Evolutionary conservation across 805 yeast species (phyloP).

Genomic region (Metschnikowia noctiluminum): DNA sequence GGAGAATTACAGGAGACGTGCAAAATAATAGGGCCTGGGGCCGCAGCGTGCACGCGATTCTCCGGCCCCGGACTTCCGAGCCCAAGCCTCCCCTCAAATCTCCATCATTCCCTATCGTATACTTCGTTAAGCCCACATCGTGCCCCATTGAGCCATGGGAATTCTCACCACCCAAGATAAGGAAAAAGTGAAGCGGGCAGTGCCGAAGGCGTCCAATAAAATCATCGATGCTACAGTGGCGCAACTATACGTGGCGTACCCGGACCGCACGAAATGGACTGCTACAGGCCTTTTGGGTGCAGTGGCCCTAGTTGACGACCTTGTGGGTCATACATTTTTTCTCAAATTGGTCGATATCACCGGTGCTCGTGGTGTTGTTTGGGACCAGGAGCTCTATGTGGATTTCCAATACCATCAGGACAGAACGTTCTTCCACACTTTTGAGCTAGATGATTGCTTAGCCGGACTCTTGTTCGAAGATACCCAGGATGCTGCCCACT

Average conservation of each 20-base stretch:
- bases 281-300: constrained; percentile 92
- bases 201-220: constrained; percentile 86
- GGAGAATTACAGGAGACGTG: too few species aligned
- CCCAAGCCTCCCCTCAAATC: too few species aligned
- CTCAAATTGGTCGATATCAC: constrained; percentile 81
- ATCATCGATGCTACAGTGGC: constrained; percentile 90
- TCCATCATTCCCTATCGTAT: not conserved
- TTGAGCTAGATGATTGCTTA: constrained; percentile 86
- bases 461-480: constrained; percentile 90
- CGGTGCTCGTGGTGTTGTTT: constrained; percentile 81
- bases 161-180: constrained; percentile 56
- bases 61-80: too few species aligned
- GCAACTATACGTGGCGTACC: constrained; percentile 83
- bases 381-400: constrained; percentile 96
- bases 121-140: not conserved
- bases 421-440: constrained; percentile 89
- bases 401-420: constrained; percentile 91
- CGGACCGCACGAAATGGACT: constrained; percentile 76
- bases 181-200: constrained; percentile 82
- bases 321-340: constrained; percentile 92
- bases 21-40: too few species aligned
- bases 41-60: too few species aligned
- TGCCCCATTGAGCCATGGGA: constrained; percentile 26
- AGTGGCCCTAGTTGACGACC: constrained; percentile 79
- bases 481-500: constrained; percentile 80